A percentile compares a stretch with the other conserved stretches of the same genome.
Evolutionary conservation across 1,284 basidiomycete genomes (phyloP).

Genomic region (Cerioporus squamosus): DNA sequence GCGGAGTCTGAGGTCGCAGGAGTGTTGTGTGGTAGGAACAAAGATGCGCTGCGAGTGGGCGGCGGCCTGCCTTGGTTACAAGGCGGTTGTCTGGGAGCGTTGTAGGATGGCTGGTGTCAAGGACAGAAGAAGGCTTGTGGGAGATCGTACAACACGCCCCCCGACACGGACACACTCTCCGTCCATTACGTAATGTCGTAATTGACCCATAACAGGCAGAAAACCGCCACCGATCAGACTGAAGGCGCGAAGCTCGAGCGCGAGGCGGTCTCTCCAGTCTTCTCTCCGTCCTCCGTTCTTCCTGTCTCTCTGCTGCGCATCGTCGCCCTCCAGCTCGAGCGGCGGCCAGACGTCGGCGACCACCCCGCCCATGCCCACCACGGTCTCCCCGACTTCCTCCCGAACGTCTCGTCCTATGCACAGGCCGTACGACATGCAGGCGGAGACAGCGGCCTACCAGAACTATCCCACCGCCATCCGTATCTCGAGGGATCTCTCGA

Average conservation of each 20-base stretch:
- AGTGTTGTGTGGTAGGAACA: too few relatives aligned
- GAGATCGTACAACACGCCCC: too few relatives aligned
- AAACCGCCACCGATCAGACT: slow-evolving; percentile 18
- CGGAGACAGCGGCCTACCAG: slow-evolving; percentile 10
- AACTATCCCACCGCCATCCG: slow-evolving; percentile 22
- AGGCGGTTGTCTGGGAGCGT: too few relatives aligned
- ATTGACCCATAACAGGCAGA: slow-evolving; percentile 20
- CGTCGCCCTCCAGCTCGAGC: not conserved
- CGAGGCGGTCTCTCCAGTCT: not conserved
- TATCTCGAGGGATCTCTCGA: slow-evolving; percentile 21
- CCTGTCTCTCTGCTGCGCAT: not conserved
- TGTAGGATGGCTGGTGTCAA: too few relatives aligned
- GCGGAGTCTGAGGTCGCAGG: too few relatives aligned
- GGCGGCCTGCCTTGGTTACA: too few relatives aligned
- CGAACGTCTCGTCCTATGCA: slow-evolving; percentile 16
- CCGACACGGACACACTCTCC: too few relatives aligned
- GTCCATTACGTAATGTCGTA: slow-evolving; percentile 14
- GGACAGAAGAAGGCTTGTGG: too few relatives aligned
- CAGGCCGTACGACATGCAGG: slow-evolving; percentile 21
- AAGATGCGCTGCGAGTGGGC: too few relatives aligned
- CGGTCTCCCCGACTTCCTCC: slow-evolving; percentile 16
- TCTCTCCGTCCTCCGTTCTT: not conserved
- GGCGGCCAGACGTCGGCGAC: not conserved
- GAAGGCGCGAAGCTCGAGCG: not conserved
- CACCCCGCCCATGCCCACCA: slow-evolving; percentile 15